Base-by-base conservation (phyloP, 306 rosid species). In the Cicer chorassanicum region DNA sequence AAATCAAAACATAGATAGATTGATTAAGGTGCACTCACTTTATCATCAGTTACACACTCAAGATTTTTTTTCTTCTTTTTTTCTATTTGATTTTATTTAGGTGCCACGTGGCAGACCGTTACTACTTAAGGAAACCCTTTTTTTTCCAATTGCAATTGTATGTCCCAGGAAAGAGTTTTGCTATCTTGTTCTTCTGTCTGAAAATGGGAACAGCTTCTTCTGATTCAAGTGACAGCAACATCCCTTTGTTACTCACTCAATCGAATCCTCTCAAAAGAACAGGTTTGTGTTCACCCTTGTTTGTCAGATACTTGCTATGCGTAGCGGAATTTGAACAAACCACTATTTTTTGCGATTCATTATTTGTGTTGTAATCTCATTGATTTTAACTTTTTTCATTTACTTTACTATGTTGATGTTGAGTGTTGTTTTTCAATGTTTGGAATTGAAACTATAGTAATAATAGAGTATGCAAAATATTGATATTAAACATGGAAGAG, bases 231-330 rank as follows among this genome's bases (percentile, higher is more conserved):
- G 78, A 40, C 2, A 18, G 12, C 46, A 9, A 72, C 18, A 61
- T 13, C 8, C 79, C 79, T 6, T 40, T 80, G 75, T 73, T 80
- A 24, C 68, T 71, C 53, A 53, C 50, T 40, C 51, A 72, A 9
- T 42, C 73, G 12, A 16, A 36, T 16, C 44, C 74, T n/a, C 4
- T 65, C 70, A 45, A 65, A 80, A 80, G 79, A 51, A 80, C 83
- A 55, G 83, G 83, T 80, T 62, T 29, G 36, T 29, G 5, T 29
- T 29, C 34, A 29, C 21, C 21, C 1, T 19, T 19, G 21, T 19
- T 19, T 19, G 21, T 19, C 21, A 19, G 21, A 19, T 19, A 19
- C 1, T 19, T 19, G 21, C 21, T 29, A 29, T 29, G 34, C 29
- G 2, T 24, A 24, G 36, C 5, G 4, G 36, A 29, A 24, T 24